Evolutionary conservation across 2,329 filamentous ascomycete species (phyloP), one percentile per base, ranked within the genome.

Genomic region (Teratosphaeria zuluensis): DNA sequence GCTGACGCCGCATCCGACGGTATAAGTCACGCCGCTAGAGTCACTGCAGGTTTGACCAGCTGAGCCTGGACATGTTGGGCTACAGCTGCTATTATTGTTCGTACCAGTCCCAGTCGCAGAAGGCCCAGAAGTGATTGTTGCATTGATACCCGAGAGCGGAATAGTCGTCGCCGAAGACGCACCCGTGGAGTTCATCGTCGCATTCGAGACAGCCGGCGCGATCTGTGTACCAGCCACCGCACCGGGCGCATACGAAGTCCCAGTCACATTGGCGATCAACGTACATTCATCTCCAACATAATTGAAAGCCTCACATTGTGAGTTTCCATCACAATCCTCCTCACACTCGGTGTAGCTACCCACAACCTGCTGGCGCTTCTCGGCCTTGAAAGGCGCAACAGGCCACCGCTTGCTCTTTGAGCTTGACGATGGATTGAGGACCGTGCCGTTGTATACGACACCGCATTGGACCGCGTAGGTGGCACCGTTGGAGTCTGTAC

Each of bases 251-350:
- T 56, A 32, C 6, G 56, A 58, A 14, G 64, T 63, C 7, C 69
- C 68, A 14, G 66, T 67, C 8, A 70, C 61, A 3, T 61, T 35
- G 54, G 66, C 69, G 53, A 71, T 65, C 8, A 71, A 53, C 1
- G 66, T 69, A 56, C 70, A 72, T 16, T 67, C 61, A 21, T 56
- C 66, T 8, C 58, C 63, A 21, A 67, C 61, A 56, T 68, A 71
- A 46, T 70, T 69, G 52, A 68, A 61, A 1, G 65, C 69, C 6
- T 67, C 65, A 53, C 70, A 72, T 3, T 61, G 57, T 4, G 61
- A 54, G 5, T 63, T 69, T 14, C 48, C 52, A 30, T 67, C 64
- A 56, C 70, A 72, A 19, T 58, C 54, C 16, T 60, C 56, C 30
- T 60, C 35, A 48, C 65, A 67, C 24, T 54, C 60, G 16, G 59